These are phyloP conservation scores for Verticillium isaacii DNA, from an alignment of 2,329 filamentous ascomycete genomes.

Conservation along the genomic window DNA sequence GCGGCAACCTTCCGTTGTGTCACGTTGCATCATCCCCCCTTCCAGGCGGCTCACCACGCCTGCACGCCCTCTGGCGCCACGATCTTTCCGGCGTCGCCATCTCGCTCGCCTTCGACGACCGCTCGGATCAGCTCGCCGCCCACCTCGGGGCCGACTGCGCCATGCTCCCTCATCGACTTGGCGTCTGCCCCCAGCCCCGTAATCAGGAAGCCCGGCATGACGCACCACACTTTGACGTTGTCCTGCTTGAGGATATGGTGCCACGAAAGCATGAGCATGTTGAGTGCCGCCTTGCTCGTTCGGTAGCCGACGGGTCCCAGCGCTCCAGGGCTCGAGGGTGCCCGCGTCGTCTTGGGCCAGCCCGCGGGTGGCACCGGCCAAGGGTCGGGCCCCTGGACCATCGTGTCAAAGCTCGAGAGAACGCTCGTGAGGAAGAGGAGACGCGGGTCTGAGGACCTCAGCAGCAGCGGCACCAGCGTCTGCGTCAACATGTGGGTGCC, in stretches of 20 bases:
- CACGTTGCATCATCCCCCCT: background rate
- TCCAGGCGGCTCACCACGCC: constrained; percentile 2
- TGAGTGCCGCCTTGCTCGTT: constrained; percentile 36
- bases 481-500: constrained; percentile 34
- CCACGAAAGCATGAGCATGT: constrained; percentile 46
- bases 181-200: constrained; percentile 22
- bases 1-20: background rate
- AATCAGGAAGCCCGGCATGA: constrained; percentile 44
- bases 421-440: constrained; percentile 42
- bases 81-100: constrained; percentile 33
- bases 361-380: constrained; percentile 20
- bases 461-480: constrained; percentile 33
- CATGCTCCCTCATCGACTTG: background rate
- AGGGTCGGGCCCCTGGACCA: constrained; percentile 28
- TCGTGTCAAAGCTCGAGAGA: background rate
- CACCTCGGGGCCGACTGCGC: constrained; percentile 15
- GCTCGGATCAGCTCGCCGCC: constrained; percentile 31
- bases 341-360: constrained; percentile 35
- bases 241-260: constrained; percentile 34
- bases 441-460: constrained; percentile 35
- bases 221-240: constrained; percentile 42
- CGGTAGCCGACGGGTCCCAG: constrained; percentile 25
- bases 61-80: constrained; percentile 15
- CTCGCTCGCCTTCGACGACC: constrained; percentile 34
- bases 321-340: background rate